These are phyloP conservation scores for Xylaria sp. DNA, from an alignment of 495 filamentous ascomycete genomes.

Conservation along the genomic window DNA sequence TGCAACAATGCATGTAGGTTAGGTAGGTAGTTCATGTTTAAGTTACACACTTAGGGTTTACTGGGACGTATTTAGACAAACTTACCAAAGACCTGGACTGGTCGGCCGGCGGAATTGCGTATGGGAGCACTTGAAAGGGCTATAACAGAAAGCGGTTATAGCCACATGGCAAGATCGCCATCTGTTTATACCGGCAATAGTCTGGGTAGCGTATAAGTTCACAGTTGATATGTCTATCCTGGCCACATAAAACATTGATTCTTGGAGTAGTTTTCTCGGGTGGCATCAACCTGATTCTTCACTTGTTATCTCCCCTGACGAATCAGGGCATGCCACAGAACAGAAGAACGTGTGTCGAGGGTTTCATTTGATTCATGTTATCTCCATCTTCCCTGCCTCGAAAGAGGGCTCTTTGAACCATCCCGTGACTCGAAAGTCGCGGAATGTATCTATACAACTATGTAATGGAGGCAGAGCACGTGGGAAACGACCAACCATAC, in stretches of 20 bases:
- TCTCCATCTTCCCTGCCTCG: background rate
- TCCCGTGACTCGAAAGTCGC: background rate
- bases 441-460: background rate
- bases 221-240: background rate
- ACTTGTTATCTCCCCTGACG: background rate
- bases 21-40: no score
- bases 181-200: background rate
- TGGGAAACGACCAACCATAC: background rate
- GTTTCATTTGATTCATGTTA: background rate
- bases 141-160: background rate
- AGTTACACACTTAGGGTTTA: no score
- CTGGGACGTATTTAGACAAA: no score
- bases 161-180: background rate
- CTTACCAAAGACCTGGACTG: no score
- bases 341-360: background rate
- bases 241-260: background rate
- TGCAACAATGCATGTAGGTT: background rate
- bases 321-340: constrained; percentile 4
- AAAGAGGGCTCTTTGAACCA: background rate
- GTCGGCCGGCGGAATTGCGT: background rate
- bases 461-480: background rate
- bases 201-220: background rate
- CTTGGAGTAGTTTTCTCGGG: background rate
- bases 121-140: background rate
- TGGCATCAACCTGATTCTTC: background rate